phyloP scores from a whole-genome alignment of 169 alveolate genomes.

The Eimeria maxima region DNA sequence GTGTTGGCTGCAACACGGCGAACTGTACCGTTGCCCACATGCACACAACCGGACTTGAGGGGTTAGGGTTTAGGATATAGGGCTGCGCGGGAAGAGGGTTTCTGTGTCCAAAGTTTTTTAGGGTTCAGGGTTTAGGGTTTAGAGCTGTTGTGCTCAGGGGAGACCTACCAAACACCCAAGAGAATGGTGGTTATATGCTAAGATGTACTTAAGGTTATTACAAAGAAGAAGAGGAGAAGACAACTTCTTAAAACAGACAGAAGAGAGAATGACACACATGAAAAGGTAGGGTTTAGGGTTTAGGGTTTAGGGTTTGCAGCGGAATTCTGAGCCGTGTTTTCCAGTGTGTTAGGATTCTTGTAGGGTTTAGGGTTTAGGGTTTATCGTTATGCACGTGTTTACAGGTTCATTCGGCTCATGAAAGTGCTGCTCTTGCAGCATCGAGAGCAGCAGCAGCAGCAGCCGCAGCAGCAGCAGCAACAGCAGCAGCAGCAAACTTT shows the following conservation, averaged over 20 bases:
- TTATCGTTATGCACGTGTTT: background rate
- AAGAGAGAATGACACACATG: conserved; percentile 55
- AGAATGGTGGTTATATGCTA: conserved; percentile 46
- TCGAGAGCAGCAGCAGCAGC: conserved; percentile 62
- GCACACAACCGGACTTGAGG: background rate
- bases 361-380: conserved; percentile 40
- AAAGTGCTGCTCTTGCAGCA: conserved; percentile 47
- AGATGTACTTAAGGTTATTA: conserved; percentile 30
- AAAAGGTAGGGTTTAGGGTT: conserved; percentile 66
- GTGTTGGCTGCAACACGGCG: background rate
- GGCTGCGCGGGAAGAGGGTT: background rate
- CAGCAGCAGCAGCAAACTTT: conserved; percentile 46
- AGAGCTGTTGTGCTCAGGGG: background rate
- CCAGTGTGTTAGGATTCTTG: background rate
- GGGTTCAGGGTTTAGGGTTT: conserved; percentile 66
- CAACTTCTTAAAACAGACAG: conserved; percentile 48
- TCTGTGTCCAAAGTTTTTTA: background rate
- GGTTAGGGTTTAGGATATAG: conserved; percentile 45
- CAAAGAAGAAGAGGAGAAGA: conserved; percentile 6
- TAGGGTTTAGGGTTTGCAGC: conserved; percentile 54
- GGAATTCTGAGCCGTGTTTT: background rate
- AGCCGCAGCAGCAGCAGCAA: conserved; percentile 38
- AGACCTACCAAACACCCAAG: conserved; percentile 47
- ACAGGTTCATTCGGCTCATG: conserved; percentile 52
- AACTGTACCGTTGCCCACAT: background rate